A percentile compares a stretch with the other conserved stretches of the same genome.
Conservation (phyloP, 2,329 filamentous ascomycete genomes). For the Macrophomina pseudophaseolina region DNA sequence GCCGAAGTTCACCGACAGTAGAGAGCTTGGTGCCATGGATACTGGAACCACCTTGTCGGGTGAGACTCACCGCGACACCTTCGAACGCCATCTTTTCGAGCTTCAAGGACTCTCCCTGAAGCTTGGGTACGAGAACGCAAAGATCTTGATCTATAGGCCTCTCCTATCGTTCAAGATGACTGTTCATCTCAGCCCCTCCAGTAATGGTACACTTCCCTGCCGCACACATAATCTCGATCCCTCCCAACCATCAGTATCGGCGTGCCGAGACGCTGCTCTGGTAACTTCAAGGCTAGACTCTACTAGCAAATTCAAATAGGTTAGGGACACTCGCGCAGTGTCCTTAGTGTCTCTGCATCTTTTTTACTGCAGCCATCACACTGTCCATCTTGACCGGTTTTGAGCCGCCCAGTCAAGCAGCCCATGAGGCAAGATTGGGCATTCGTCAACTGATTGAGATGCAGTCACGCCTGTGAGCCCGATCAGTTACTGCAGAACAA, state of each 20-base stretch:
- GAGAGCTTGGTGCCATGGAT: background rate
- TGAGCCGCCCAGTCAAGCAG: background rate
- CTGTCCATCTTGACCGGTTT: slow-evolving; percentile 6
- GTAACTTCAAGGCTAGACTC: background rate
- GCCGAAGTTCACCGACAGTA: background rate
- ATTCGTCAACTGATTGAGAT: background rate
- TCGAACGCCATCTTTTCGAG: background rate
- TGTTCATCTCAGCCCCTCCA: background rate
- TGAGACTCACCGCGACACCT: background rate
- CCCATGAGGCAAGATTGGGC: background rate
- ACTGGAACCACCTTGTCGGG: no score
- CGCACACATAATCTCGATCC: background rate
- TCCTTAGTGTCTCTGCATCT: slow-evolving; percentile 13
- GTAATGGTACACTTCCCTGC: background rate
- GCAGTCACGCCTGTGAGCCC: no score
- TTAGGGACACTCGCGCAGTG: background rate
- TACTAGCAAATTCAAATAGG: background rate
- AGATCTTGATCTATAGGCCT: background rate
- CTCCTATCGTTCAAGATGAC: slow-evolving; percentile 1
- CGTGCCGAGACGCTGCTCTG: background rate
- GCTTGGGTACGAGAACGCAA: slow-evolving; percentile 3
- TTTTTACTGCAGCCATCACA: slow-evolving; percentile 2
- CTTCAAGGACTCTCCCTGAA: slow-evolving; percentile 17
- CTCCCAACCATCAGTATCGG: background rate
- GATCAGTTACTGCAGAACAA: no score